phyloP scores from a whole-genome alignment of 306 rosid species.

The Fragaria iinumae region DNA sequence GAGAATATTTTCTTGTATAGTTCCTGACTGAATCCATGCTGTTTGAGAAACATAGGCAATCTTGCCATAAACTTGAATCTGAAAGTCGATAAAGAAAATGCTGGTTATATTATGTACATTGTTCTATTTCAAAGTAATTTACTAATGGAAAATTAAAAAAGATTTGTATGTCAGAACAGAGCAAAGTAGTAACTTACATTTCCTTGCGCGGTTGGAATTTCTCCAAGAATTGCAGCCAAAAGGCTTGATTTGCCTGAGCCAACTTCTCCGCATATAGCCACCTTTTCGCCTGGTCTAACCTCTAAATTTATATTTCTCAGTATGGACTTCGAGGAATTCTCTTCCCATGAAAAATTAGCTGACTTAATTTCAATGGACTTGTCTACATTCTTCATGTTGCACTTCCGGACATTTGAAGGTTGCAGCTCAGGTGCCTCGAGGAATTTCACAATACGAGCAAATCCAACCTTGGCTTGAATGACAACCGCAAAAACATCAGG shows the following conservation, averaged over 20 bases:
- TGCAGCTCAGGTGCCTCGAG: slow-evolving; percentile 76
- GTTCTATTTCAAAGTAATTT: not conserved
- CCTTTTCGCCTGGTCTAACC: slow-evolving; percentile 61
- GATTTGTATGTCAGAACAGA: not conserved
- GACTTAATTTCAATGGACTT: slow-evolving; percentile 48
- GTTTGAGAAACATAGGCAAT: slow-evolving; percentile 88
- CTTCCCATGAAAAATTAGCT: slow-evolving; percentile 78
- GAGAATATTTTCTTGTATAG: slow-evolving; percentile 70
- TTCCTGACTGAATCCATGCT: slow-evolving; percentile 92
- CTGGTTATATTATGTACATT: not conserved
- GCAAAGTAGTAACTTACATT: slow-evolving; percentile 41
- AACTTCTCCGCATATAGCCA: slow-evolving; percentile 89
- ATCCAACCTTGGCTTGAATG: slow-evolving; percentile 83
- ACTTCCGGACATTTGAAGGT: slow-evolving; percentile 33
- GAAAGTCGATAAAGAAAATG: slow-evolving; percentile 25
- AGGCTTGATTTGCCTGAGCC: slow-evolving; percentile 92
- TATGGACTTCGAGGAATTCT: slow-evolving; percentile 51
- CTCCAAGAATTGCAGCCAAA: slow-evolving; percentile 80
- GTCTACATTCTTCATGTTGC: slow-evolving; percentile 19
- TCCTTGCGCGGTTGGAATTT: slow-evolving; percentile 63
- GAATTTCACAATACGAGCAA: slow-evolving; percentile 57
- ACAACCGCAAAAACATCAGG: slow-evolving; percentile 74
- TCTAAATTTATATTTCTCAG: slow-evolving; percentile 55
- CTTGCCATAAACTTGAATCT: slow-evolving; percentile 71
- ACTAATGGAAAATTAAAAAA: not conserved